A percentile compares a stretch with the other conserved stretches of the same genome.
These are phyloP conservation scores for Erigeron philadelphicus DNA, from an alignment of 140 eudicot species.

Conservation along the genomic window DNA sequence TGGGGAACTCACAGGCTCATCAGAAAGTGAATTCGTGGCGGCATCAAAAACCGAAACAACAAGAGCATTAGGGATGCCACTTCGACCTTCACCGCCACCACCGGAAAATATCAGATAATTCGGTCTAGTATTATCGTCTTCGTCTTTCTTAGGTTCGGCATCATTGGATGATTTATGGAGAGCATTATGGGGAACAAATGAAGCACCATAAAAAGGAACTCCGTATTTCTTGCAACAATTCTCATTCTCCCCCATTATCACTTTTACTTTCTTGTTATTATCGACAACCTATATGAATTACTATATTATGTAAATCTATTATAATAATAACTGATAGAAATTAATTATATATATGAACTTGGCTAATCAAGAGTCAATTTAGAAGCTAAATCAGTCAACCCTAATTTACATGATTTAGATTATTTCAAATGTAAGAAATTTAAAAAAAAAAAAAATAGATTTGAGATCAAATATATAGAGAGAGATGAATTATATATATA, in stretches of 20 bases:
- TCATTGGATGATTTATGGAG: conserved; percentile 30
- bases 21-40: conserved; percentile 57
- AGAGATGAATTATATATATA: too few relatives aligned
- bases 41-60: conserved; percentile 47
- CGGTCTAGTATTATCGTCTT: conserved; percentile 11
- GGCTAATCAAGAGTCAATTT: too few relatives aligned
- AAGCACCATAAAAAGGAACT: conserved; percentile 81
- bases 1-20: conserved; percentile 46
- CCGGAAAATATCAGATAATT: conserved; percentile 57
- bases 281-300: neutral
- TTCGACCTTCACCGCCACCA: conserved; percentile 90
- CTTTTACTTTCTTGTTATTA: neutral
- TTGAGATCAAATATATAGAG: too few relatives aligned
- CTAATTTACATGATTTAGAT: too few relatives aligned
- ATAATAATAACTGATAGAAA: too few relatives aligned
- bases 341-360: too few relatives aligned
- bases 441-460: too few relatives aligned
- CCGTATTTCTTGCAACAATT: conserved; percentile 52
- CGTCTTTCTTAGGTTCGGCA: conserved; percentile 1
- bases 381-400: too few relatives aligned
- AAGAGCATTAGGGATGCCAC: conserved; percentile 76
- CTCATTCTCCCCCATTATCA: conserved; percentile 18
- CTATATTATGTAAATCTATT: too few relatives aligned
- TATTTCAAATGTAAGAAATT: too few relatives aligned
- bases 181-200: conserved; percentile 52